phyloP scores from a whole-genome alignment of 2,329 filamentous ascomycete genomes.

The Diaporthe citrichinensis region DNA sequence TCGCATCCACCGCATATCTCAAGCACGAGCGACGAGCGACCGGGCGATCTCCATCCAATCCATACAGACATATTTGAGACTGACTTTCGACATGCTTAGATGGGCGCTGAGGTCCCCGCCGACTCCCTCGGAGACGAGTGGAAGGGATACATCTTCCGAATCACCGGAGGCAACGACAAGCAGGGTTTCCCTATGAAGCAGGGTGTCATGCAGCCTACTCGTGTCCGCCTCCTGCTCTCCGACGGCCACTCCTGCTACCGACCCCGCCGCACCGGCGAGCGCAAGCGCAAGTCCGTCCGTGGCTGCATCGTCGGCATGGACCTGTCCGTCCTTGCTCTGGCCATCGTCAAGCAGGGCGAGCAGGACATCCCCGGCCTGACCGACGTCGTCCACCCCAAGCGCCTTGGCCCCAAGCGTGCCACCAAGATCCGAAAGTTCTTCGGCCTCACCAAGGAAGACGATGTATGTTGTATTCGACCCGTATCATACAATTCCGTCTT shows the following conservation, averaged over 20 bases:
- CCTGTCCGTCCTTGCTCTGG: conserved; percentile 92
- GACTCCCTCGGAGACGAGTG: conserved; percentile 99
- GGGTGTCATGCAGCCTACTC: conserved; percentile 98
- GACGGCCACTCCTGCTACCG: conserved; percentile 99
- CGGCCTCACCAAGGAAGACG: conserved; percentile 99
- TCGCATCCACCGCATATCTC: conserved; percentile 19
- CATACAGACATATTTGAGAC: conserved; percentile 5
- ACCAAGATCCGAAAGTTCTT: conserved; percentile 99
- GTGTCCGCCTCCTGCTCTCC: conserved; percentile 96
- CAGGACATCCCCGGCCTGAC: conserved; percentile 94
- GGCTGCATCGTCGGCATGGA: conserved; percentile 99
- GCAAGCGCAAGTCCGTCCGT: conserved; percentile 99
- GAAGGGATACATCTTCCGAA: conserved; percentile 99
- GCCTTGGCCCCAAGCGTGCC: conserved; percentile 98
- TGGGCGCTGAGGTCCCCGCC: conserved; percentile 92
- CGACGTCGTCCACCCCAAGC: conserved; percentile 98
- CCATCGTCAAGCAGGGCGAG: conserved; percentile 98
- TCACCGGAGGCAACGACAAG: conserved; percentile 99
- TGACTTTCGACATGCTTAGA: conserved; percentile 62
- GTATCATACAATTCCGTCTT: conserved; percentile 71
- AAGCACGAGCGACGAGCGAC: conserved; percentile 4
- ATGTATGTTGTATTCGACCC: conserved; percentile 80
- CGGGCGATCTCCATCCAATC: background rate
- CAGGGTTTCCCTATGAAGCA: conserved; percentile 99
- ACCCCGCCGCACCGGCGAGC: conserved; percentile 96